These are phyloP conservation scores for Limonium bicolor DNA, from an alignment of 148 eudicot genomes.

Conservation along the genomic window DNA sequence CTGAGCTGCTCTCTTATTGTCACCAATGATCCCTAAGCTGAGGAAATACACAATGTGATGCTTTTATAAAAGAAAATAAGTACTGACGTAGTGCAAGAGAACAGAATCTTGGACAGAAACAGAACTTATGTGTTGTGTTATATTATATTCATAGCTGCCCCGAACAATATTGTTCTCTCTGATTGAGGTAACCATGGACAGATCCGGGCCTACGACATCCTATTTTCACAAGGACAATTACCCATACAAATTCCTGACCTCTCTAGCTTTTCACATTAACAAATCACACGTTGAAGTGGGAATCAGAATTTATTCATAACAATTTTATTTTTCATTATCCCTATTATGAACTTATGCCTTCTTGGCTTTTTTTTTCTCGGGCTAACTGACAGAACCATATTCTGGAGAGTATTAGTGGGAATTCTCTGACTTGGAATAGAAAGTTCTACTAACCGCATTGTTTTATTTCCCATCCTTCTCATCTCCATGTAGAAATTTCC, in stretches of 20 bases:
- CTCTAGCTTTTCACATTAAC: constrained; percentile 3
- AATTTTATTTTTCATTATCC: constrained; percentile 18
- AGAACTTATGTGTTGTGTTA: constrained; percentile 26
- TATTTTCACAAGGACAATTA: background rate
- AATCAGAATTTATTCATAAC: constrained; percentile 44
- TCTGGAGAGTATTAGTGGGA: constrained; percentile 33
- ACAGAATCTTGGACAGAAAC: constrained; percentile 58
- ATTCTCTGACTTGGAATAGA: constrained; percentile 39
- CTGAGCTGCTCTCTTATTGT: constrained; percentile 7
- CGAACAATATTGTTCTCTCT: constrained; percentile 33
- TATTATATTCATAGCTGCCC: constrained; percentile 27
- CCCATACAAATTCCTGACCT: background rate
- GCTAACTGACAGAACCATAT: constrained; percentile 56
- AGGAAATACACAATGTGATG: constrained; percentile 19
- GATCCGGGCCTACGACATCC: background rate
- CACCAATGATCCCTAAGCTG: constrained; percentile 14
- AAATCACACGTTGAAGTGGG: constrained; percentile 42
- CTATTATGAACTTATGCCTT: too few species aligned
- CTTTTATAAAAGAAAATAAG: constrained; percentile 36
- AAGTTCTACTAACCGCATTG: constrained; percentile 33
- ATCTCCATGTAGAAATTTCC: background rate
- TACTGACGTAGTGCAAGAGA: constrained; percentile 32
- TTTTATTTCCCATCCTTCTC: constrained; percentile 3
- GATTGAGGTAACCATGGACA: constrained; percentile 8
- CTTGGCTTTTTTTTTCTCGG: constrained; percentile 22